These are phyloP conservation scores for Fragaria vesca DNA, from an alignment of 306 rosid species.

Conservation along the genomic window DNA sequence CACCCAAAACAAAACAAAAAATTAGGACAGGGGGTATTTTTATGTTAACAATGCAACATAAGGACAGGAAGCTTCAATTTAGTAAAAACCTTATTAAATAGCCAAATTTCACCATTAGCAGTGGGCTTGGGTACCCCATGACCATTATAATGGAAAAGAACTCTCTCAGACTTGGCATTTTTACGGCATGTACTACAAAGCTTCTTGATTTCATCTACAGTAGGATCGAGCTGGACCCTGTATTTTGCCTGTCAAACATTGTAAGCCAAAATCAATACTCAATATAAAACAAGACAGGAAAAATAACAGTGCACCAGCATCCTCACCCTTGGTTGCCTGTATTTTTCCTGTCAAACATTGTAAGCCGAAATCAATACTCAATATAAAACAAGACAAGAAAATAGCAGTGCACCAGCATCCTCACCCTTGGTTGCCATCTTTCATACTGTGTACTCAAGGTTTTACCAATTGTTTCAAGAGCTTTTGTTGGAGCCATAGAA, in stretches of 20 bases:
- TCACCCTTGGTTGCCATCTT: constrained; percentile 81
- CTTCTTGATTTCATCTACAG: constrained; percentile 96
- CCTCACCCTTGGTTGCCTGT: constrained; percentile 60
- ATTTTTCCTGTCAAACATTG: constrained; percentile 68
- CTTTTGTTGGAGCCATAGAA: constrained; percentile 94
- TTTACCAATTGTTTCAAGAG: constrained; percentile 90
- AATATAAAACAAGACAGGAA: constrained; percentile 25
- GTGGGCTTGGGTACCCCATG: constrained; percentile 99
- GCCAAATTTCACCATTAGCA: constrained; percentile 97
- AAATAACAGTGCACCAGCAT: constrained; percentile 12
- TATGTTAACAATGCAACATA: background rate
- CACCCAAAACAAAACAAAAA: constrained; percentile 17
- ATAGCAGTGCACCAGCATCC: background rate
- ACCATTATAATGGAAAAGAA: constrained; percentile 95
- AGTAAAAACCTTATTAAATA: constrained; percentile 80
- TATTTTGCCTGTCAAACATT: constrained; percentile 73
- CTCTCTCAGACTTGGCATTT: constrained; percentile 89
- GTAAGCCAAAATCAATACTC: constrained; percentile 31
- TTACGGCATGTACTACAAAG: constrained; percentile 88
- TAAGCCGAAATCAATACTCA: constrained; percentile 30
- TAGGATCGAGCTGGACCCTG: constrained; percentile 90
- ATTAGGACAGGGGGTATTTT: constrained; percentile 13
- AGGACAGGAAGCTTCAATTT: constrained; percentile 8
- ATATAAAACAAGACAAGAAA: constrained; percentile 25
- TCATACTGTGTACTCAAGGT: constrained; percentile 83